Conservation (phyloP, 2,329 filamentous ascomycete species). For the Botrytis medusae region DNA sequence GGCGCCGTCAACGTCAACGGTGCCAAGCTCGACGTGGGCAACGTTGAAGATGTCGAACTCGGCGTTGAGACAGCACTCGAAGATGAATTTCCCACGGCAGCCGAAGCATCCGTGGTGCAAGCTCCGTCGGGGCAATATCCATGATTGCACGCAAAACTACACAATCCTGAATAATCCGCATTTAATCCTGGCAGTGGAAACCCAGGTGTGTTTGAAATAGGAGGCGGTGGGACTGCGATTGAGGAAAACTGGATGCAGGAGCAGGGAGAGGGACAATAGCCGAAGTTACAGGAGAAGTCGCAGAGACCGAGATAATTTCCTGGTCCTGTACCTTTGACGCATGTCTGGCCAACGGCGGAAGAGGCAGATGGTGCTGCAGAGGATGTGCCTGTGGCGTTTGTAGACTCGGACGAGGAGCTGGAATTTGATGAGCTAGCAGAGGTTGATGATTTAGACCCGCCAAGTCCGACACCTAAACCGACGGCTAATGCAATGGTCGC, state of each 20-base stretch:
- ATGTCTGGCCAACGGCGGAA: conserved; percentile 20
- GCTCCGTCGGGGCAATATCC: conserved; percentile 40
- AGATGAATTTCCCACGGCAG: not conserved
- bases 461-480: conserved; percentile 15
- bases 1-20: not conserved
- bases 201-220: conserved; percentile 39
- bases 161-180: conserved; percentile 46
- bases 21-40: not conserved
- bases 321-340: conserved; percentile 33
- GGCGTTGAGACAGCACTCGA: not conserved
- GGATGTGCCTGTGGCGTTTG: not conserved
- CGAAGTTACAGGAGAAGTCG: conserved; percentile 35
- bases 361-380: not conserved
- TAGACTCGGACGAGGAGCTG: not conserved
- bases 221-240: conserved; percentile 26
- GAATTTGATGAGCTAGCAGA: not conserved
- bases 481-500: conserved; percentile 6
- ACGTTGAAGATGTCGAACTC: not conserved
- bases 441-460: not conserved
- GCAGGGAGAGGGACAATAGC: conserved; percentile 34
- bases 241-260: conserved; percentile 29
- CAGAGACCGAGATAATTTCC: conserved; percentile 43
- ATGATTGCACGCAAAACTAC: conserved; percentile 48
- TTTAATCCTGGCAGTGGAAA: conserved; percentile 41
- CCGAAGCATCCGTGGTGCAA: not conserved